phyloP scores from a whole-genome alignment of 73 alveolate genomes.

The Tetrahymena thermophila region DNA sequence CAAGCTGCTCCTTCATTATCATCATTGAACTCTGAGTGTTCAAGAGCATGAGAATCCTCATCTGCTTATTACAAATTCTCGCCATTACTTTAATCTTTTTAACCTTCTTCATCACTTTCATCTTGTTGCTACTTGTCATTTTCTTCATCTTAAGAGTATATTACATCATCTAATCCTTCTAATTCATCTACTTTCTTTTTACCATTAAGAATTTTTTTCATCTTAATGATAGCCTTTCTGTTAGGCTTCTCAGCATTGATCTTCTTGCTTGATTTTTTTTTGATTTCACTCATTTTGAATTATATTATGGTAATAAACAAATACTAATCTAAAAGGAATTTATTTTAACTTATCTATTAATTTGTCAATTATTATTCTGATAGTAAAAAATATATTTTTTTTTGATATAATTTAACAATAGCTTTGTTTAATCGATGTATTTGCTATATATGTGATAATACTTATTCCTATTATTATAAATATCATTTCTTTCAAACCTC shows the following conservation, averaged over 20 bases:
- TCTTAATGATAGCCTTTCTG: background rate
- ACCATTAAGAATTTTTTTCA: background rate
- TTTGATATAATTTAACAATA: background rate
- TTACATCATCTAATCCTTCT: background rate
- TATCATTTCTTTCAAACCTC: background rate
- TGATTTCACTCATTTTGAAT: background rate
- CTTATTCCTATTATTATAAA: background rate
- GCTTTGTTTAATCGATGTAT: background rate
- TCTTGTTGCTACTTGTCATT: background rate
- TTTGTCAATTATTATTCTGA: background rate
- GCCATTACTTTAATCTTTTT: background rate
- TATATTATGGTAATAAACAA: background rate
- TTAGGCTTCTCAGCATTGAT: background rate
- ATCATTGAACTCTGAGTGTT: background rate
- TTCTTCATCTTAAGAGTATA: background rate
- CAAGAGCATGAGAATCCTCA: background rate
- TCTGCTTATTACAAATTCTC: background rate
- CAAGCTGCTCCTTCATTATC: background rate
- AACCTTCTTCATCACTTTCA: background rate
- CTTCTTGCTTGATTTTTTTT: background rate
- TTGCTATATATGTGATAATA: background rate
- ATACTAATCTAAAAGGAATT: background rate
- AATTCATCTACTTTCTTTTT: background rate
- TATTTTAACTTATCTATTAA: background rate
- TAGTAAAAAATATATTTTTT: background rate